Evolutionary conservation across 768 basidiomycete species (phyloP), one percentile per base, ranked within the genome.

Genomic region (Lactifluus rugatus): DNA sequence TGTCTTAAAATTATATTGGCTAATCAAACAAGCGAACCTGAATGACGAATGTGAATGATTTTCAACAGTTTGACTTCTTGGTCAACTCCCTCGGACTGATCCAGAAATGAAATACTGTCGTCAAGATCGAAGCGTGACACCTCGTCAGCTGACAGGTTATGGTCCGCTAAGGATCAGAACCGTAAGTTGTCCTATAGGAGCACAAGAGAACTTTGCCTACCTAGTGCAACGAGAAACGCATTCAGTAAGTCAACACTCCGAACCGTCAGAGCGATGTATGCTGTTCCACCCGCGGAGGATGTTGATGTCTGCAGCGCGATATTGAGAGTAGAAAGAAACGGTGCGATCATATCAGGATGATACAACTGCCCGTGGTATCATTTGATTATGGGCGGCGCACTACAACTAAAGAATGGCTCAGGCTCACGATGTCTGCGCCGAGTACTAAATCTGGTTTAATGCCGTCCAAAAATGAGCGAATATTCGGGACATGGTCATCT

Each of bases 371-470:
- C 10, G 32, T 11, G 45, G 39, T 37, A 36, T 42, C 31, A 14
- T 17, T 28, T 26, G 46, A 48, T 39, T 5, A 42, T 13, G 14
- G 23, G 7, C 31, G 7, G 32, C 23, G 34, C 19, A n/a, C 8
- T 14, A 41, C 21, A 28, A 34, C 9, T 23, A 19, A 36, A 34
- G 25, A 10, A 45, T 32, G 28, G n/a, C n/a, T n/a, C n/a, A n/a
- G 14, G 64, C 76, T 45, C 58, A 79, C 80, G 48, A 89, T 74
- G 66, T 92, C 89, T 42, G 89, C 83, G 8, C 89, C 88, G 0
- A 92, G 65, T 37, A 91, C 73, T 8, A 89, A 54, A 49, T 87
- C 81, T 2, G 79, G 73, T 6, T 74, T 66, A 14, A 79, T 71
- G 21, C 76, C 70, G 23, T 67, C 56, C 4, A 89, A 63, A 2